Evolutionary conservation across 306 rosid genomes (phyloP), one percentile per base, ranked within the genome.

Genomic region (Cyclanthera cordifolia): DNA sequence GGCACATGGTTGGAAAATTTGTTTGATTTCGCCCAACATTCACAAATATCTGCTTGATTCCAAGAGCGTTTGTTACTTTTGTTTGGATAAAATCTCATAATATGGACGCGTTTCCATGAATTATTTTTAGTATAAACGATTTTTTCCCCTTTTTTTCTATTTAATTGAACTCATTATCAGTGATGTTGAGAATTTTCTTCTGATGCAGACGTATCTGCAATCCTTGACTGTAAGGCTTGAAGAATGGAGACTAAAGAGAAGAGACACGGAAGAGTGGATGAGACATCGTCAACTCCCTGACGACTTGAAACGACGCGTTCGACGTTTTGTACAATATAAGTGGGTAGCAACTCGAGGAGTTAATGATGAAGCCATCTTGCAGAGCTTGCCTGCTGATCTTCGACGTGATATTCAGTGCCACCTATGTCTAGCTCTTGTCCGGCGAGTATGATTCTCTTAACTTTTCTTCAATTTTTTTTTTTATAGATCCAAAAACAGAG

Each of bases 201-300:
- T 75, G 64, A 45, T 60, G 71, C 70, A 94, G 99, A 94, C 97
- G 19, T 88, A 94, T 79, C 84, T 94, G 83, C 99, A 94, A 86
- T 94, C 99, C 39, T 80, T 85, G 72, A 94, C 97, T 12, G 80
- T 88, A 80, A 86, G 97, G 84, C 94, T 88, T 13, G 99, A 94
- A 80, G 99, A 94, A 63, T 93, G 99, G 99, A 88, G 99, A 83
- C 91, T 94, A 69, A 90, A 85, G 80, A 88, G 76, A 78, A 84
- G 97, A 77, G 99, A 94, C 82, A 90, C 97, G 1, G 95, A 94
- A 78, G 99, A 94, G 82, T 94, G 99, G 99, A 94, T 94, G 99
- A 81, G 85, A 81, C 96, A 94, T 81, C 96, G 97, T 72, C 99
- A 94, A 85, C 99, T 94, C 67, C 97, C 99, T 58, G 91, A 83